phyloP scores from a whole-genome alignment of 2,329 filamentous ascomycete species.

The Paraconiothyrium sp. region DNA sequence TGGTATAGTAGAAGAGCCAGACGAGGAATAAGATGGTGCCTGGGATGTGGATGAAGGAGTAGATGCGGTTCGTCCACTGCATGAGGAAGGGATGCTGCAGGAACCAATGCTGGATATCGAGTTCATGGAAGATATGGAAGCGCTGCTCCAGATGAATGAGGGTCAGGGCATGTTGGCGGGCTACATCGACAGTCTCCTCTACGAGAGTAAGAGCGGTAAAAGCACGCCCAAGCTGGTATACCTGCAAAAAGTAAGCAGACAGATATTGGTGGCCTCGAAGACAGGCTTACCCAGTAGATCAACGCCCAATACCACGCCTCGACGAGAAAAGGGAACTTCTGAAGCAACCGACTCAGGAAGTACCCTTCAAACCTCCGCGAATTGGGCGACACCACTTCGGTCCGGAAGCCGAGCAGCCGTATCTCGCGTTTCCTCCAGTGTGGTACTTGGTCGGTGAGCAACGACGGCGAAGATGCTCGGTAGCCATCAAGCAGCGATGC shows the following conservation, averaged over 20 bases:
- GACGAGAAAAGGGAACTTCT: slow-evolving; percentile 75
- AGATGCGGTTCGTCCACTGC: slow-evolving; percentile 75
- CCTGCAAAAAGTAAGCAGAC: slow-evolving; percentile 55
- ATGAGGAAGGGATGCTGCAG: slow-evolving; percentile 65
- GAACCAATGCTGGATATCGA: slow-evolving; percentile 68
- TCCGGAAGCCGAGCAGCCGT: slow-evolving; percentile 56
- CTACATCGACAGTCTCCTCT: slow-evolving; percentile 73
- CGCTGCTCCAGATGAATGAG: slow-evolving; percentile 72
- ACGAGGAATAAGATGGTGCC: slow-evolving; percentile 76
- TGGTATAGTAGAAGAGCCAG: slow-evolving; percentile 75
- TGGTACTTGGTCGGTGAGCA: slow-evolving; percentile 53
- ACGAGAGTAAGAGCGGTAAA: slow-evolving; percentile 75
- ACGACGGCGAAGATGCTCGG: slow-evolving; percentile 52
- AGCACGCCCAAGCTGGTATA: slow-evolving; percentile 78
- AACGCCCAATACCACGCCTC: slow-evolving; percentile 82
- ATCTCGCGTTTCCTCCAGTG: slow-evolving; percentile 63
- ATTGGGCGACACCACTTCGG: slow-evolving; percentile 67
- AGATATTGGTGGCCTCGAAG: background rate
- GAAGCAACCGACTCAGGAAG: slow-evolving; percentile 70
- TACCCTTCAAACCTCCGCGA: slow-evolving; percentile 68
- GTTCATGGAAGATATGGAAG: slow-evolving; percentile 72
- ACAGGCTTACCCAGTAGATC: slow-evolving; percentile 75
- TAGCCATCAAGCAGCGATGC: slow-evolving; percentile 41
- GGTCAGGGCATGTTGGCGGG: slow-evolving; percentile 73
- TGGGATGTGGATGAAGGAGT: slow-evolving; percentile 82